phyloP scores from a whole-genome alignment of 257 asterid genomes.

The Penstemon eatonii region DNA sequence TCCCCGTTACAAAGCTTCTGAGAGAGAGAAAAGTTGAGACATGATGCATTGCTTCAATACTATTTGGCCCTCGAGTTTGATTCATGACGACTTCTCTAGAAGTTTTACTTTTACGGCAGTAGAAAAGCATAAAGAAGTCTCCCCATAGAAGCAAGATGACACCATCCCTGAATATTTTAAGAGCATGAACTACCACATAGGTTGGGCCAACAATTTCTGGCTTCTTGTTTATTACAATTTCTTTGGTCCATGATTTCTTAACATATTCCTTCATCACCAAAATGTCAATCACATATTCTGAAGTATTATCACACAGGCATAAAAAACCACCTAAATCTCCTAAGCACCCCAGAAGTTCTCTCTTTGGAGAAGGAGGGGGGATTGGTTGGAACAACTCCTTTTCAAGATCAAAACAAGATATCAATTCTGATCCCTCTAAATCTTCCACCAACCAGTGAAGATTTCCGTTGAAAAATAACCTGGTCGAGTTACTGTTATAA shows the following conservation, averaged over 20 bases:
- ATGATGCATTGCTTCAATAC: slow-evolving; percentile 42
- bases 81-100: slow-evolving; percentile 32
- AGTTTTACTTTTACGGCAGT: slow-evolving; percentile 25
- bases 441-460: no score
- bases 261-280: slow-evolving; percentile 58
- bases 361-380: slow-evolving; percentile 34
- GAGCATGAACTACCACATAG: slow-evolving; percentile 29
- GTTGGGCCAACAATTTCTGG: slow-evolving; percentile 29
- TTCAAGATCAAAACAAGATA: slow-evolving; percentile 51
- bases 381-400: slow-evolving; percentile 37
- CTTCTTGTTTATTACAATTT: slow-evolving; percentile 36
- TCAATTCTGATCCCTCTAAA: slow-evolving; percentile 27
- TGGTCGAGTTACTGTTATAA: slow-evolving; percentile 25
- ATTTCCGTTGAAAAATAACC: slow-evolving; percentile 25
- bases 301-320: slow-evolving; percentile 37
- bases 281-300: slow-evolving; percentile 27
- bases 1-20: slow-evolving; percentile 22
- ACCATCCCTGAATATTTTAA: slow-evolving; percentile 41
- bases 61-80: slow-evolving; percentile 36
- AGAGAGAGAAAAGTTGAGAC: slow-evolving; percentile 40
- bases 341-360: slow-evolving; percentile 32
- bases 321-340: slow-evolving; percentile 33
- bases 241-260: slow-evolving; percentile 38
- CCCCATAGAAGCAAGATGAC: slow-evolving; percentile 42
- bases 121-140: slow-evolving; percentile 34